Percentiles rank a stretch among this genome's conserved stretches.
Conservation (phyloP, 108 stramenopile genomes). For the Nannochloropsis oceanica region DNA sequence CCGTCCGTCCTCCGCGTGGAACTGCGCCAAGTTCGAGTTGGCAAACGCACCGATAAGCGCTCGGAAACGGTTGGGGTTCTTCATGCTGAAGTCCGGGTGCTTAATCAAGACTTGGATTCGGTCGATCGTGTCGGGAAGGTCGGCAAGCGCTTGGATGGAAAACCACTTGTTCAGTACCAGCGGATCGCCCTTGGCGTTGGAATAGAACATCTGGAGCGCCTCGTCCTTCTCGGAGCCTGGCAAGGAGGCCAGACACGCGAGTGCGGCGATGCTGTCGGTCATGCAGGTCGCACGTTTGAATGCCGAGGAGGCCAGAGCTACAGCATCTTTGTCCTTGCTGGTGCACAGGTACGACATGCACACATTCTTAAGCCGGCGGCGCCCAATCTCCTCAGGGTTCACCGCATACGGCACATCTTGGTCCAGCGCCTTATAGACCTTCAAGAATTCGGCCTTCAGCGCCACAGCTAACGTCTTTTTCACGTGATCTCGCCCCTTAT, state of each 20-base stretch:
- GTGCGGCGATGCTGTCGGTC: slow-evolving; percentile 81
- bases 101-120: slow-evolving; percentile 26
- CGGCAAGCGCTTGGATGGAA: slow-evolving; percentile 56
- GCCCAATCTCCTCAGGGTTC: slow-evolving; percentile 23
- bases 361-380: slow-evolving; percentile 56
- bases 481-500: slow-evolving; percentile 46
- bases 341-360: slow-evolving; percentile 54
- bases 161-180: slow-evolving; percentile 66
- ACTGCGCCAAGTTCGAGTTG: slow-evolving; percentile 47
- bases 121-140: slow-evolving; percentile 50
- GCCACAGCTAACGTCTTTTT: slow-evolving; percentile 52
- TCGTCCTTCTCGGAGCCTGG: slow-evolving; percentile 45
- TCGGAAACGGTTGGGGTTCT: slow-evolving; percentile 79
- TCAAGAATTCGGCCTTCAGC: slow-evolving; percentile 42
- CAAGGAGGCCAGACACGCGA: slow-evolving; percentile 52
- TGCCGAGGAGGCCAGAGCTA: slow-evolving; percentile 36
- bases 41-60: slow-evolving; percentile 62
- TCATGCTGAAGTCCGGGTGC: slow-evolving; percentile 74
- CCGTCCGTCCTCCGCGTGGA: slow-evolving; percentile 62
- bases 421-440: slow-evolving; percentile 46
- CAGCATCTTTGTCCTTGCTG: slow-evolving; percentile 49
- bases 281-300: slow-evolving; percentile 58
- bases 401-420: slow-evolving; percentile 41
- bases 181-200: slow-evolving; percentile 54
- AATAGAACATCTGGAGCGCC: slow-evolving; percentile 63